Base-by-base conservation (phyloP, 2,329 filamentous ascomycete genomes). In the Teratosphaeria pseudoeucalypti region DNA sequence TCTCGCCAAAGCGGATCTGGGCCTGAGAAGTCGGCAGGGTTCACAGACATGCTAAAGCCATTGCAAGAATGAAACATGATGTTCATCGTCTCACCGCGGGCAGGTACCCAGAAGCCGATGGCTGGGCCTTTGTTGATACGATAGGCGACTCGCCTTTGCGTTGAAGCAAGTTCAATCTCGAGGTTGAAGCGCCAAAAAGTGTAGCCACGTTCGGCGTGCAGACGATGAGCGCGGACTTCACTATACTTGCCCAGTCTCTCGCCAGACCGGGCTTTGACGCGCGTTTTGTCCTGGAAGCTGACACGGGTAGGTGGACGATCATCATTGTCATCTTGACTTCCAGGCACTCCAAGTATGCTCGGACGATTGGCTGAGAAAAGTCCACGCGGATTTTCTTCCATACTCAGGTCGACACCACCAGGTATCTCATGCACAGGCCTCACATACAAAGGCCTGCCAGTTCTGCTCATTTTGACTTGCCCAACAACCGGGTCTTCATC, bases 31-130 rank as follows among this genome's bases (percentile, higher is more conserved):
- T 86, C 81, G 70, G 95, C 82, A 0, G 90, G 78, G 63, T 95
- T 86, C 27, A 89, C 88, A 59, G 83, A 87, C 57, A 87, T 73
- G 67, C 90, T 92, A 78, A 99, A 99, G 1, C 95, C 94, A 72
- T 99, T 99, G 78, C 94, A 96, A 72, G 89, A 96, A 77, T 97
- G 84, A 76, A 96, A 99, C 91, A 97, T 96, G 72, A 96, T 89
- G 76, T 97, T 96, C 94, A 99, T 99, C 2, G 88, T 84, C 72
- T 95, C 82, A 16, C 85, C 87, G 56, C 81, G 83, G 34, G 87
- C 88, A 5, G 95, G 94, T 0, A 99, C 90, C 92, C 94, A 99
- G 73, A 99, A 99, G 1, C 88, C 90, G 57, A 89, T 85, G 2
- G 90, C 85, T 6, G 92, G 92, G 0, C 94, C 92, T 54, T 87